Evolutionary conservation across 192 early-diverging fungal species (phyloP), one percentile per base, ranked within the genome.

Genomic region (Funneliformis geosporum): DNA sequence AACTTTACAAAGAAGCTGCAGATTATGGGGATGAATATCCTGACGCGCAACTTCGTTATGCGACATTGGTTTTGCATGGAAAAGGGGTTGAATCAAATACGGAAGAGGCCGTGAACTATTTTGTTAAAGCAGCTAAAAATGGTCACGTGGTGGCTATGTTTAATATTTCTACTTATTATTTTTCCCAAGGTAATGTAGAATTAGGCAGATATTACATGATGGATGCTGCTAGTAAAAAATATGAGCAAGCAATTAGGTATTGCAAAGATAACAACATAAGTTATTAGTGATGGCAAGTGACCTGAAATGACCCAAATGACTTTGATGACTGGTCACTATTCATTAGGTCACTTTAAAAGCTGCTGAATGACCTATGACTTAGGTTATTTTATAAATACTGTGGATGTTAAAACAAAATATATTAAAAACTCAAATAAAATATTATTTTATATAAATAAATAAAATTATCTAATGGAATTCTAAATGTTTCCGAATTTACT

Each of bases 21-120:
- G 50, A 55, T 11, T 18, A 6, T 6, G 50, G 50, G 16, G 16
- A 68, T 40, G 66, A 7, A 38, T 39, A 6, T 28, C 28, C 66
- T 68, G 66, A 68, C 28, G 66, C 66, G 2, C 66, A 68, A 33
- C 39, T 68, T 18, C 27, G 27, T 39, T 68, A 68, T 40, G 66
- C 28, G 8, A 21, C 18, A 39, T n/a, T 28, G 27, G 16, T 25
- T 18, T 18, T 28, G 66, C 14, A 33, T 18, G 25, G 21, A 14
- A 67, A 27, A 38, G 65, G 65, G 12, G 65, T 33, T 9, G 9
- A 27, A 25, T 11, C 21, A 38, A 38, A 68, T 68, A 68, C 18
- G 39, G 27, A 39, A n/a, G 66, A n/a, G n/a, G 66, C 66, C 18
- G 10, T 68, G 8, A 9, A 38, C 6, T 68, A 68, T 68, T n/a